These are phyloP conservation scores for Asparagopsis taxiformis DNA, from an alignment of 31 red algal genomes.

Conservation along the genomic window DNA sequence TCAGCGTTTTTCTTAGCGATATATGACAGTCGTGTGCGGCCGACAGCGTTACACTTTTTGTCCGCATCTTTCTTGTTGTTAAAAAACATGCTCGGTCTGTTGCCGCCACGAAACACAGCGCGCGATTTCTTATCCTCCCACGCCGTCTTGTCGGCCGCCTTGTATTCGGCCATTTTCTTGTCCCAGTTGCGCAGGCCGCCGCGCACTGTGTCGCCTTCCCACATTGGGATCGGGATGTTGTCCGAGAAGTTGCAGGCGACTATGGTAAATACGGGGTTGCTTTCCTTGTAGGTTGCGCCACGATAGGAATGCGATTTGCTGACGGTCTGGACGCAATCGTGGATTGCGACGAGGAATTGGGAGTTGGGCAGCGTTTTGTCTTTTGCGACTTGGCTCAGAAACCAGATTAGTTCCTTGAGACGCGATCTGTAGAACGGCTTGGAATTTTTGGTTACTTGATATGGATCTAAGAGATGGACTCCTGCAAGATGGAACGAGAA, in stretches of 20 bases:
- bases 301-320: constrained; percentile 70
- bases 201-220: constrained; percentile 76
- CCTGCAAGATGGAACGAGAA: constrained; percentile 27
- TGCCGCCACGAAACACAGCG: constrained; percentile 95
- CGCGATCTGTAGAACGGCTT: constrained; percentile 89
- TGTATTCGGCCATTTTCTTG: constrained; percentile 73
- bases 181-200: constrained; percentile 91
- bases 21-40: constrained; percentile 45
- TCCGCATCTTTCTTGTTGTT: constrained; percentile 74
- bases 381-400: constrained; percentile 74
- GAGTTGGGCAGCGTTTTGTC: constrained; percentile 66
- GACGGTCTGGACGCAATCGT: constrained; percentile 99
- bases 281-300: constrained; percentile 72
- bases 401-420: constrained; percentile 83
- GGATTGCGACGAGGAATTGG: constrained; percentile 91
- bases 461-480: constrained; percentile 85
- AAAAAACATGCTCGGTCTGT: constrained; percentile 85
- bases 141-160: constrained; percentile 44
- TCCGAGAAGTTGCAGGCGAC: constrained; percentile 96
- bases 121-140: constrained; percentile 75
- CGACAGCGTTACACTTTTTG: constrained; percentile 53
- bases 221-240: constrained; percentile 98
- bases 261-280: constrained; percentile 88
- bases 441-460: constrained; percentile 80
- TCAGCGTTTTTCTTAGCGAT: constrained; percentile 32